Evolutionary conservation across 2,329 filamentous ascomycete species (phyloP).

Genomic region (Pseudopyricularia javanii): DNA sequence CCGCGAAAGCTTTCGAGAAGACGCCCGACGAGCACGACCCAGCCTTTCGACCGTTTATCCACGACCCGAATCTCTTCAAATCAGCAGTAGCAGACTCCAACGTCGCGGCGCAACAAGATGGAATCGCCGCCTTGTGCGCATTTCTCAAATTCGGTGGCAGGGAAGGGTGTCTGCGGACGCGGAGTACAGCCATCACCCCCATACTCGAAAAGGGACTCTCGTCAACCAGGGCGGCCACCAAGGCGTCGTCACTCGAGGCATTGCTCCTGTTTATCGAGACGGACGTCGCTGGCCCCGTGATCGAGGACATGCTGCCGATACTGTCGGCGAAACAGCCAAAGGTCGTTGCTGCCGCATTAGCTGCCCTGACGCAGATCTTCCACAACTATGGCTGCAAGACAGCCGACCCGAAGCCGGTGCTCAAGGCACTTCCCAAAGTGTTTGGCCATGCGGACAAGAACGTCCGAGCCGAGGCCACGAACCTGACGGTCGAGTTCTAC

Average conservation of each 20-base stretch:
- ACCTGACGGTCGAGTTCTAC: conserved; percentile 86
- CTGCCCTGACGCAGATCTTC: conserved; percentile 70
- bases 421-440: conserved; percentile 80
- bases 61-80: conserved; percentile 82
- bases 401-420: conserved; percentile 81
- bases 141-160: conserved; percentile 85
- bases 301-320: conserved; percentile 79
- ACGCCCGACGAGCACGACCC: conserved; percentile 78
- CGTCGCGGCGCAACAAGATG: conserved; percentile 92
- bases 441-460: conserved; percentile 98
- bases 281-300: conserved; percentile 70
- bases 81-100: conserved; percentile 87
- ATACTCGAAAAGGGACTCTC: conserved; percentile 87
- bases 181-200: conserved; percentile 59
- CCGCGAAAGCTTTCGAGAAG: conserved; percentile 71
- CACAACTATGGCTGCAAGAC: conserved; percentile 94
- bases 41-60: conserved; percentile 75
- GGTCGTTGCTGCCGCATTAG: conserved; percentile 59
- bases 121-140: conserved; percentile 72
- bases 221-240: conserved; percentile 78
- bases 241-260: conserved; percentile 75
- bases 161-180: conserved; percentile 67
- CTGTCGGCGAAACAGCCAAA: conserved; percentile 86
- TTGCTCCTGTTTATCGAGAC: conserved; percentile 82
- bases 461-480: conserved; percentile 85